phyloP scores from a whole-genome alignment of 1,284 basidiomycete genomes.

The Wolfiporia cocos region DNA sequence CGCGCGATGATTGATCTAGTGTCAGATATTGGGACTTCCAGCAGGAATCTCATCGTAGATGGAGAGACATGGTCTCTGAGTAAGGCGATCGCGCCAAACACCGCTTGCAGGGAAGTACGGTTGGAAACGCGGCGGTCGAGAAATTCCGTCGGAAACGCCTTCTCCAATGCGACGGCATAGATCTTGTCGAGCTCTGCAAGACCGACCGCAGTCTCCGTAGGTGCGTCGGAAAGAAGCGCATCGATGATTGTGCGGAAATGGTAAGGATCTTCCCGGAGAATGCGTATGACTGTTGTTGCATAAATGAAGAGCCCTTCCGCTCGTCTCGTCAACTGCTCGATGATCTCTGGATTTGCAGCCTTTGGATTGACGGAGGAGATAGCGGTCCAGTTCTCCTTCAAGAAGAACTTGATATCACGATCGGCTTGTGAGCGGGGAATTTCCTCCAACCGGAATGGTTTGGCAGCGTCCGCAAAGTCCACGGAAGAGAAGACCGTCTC shows the following conservation, averaged over 20 bases:
- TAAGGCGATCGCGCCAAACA: constrained; percentile 2
- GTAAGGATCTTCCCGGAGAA: neutral
- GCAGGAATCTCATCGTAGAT: neutral
- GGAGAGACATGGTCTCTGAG: constrained; percentile 2
- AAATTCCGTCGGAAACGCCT: neutral
- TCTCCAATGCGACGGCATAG: too few species aligned
- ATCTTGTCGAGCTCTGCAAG: neutral
- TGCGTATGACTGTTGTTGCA: neutral
- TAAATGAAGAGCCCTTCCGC: neutral
- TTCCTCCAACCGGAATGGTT: neutral
- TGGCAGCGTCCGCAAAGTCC: neutral
- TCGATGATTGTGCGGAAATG: neutral
- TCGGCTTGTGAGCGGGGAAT: neutral
- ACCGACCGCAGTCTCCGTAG: neutral
- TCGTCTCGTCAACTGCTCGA: neutral
- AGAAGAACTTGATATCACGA: neutral
- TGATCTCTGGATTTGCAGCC: neutral
- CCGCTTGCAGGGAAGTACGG: neutral
- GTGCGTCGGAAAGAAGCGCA: neutral
- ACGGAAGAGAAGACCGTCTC: neutral
- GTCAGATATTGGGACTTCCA: neutral
- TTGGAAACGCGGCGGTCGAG: too few species aligned
- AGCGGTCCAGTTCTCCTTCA: neutral
- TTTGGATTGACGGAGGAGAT: neutral
- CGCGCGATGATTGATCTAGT: neutral